Evolutionary conservation across 495 filamentous ascomycete genomes (phyloP), one percentile per base, ranked within the genome.

Genomic region (Annulohypoxylon stygium): DNA sequence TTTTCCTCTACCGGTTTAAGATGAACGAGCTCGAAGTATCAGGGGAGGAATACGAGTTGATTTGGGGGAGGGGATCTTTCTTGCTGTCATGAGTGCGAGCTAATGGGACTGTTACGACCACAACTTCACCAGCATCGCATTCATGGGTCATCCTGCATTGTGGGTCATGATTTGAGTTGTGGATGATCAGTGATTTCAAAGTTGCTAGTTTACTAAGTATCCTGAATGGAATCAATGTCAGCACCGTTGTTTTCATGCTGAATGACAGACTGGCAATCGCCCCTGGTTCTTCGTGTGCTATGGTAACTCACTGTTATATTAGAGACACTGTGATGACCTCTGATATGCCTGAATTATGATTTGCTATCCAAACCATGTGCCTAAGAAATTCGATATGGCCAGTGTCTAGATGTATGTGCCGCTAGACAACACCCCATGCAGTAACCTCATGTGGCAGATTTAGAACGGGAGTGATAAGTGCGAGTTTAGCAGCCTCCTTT

Each of bases 51-150:
- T 20, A 26, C 23, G 53, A 57, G 33, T 16, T 37, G 30, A 57
- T 57, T 57, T 57, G 53, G 53, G 43, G 5, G 30, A 30, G 64
- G 53, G 67, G 25, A 59, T 36, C 43, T 61, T 45, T 59, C 23
- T 60, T 59, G 23, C 45, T 12, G 20, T 23, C 41, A 65, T 61
- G 43, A 50, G 43, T 25, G 51, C 26, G 45, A 50, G 54, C 18
- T 64, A 70, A 63, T 70, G 60, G 64, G 36, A 23, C 18, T 10
- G 41, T 51, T 14, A 16, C 10, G 26, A 61, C 26, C 34, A n/a
- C 25, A 54, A 54, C 50, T n/a, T 7, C 25, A 25, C 25, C 25
- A 33, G 30, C 23, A 14, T 33, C 50, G n/a, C 50, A 12, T 30
- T 30, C 30, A 30, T 30, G 30, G 30, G 30, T 30, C 25, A 54